These are phyloP conservation scores for Cladophialophora chaetospira DNA, from an alignment of 2,329 filamentous ascomycete species.

Conservation along the genomic window DNA sequence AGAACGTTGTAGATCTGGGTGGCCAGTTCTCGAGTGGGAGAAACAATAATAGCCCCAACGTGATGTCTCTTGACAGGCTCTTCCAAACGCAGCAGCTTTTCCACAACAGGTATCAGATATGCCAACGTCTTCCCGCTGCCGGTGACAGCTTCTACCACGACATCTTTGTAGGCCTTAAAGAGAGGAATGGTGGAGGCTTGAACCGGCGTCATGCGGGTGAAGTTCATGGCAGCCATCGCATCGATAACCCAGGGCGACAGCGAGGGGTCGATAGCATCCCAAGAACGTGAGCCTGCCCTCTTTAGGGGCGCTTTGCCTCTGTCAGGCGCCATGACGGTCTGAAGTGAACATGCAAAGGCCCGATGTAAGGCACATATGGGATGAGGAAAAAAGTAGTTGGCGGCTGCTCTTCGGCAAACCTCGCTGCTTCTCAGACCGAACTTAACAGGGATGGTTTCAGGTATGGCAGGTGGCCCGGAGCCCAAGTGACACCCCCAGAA, in stretches of 20 bases:
- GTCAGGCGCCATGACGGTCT: constrained; percentile 31
- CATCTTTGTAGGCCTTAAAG: constrained; percentile 86
- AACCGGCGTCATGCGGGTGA: constrained; percentile 87
- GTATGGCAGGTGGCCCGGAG: too few species aligned
- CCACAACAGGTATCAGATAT: constrained; percentile 80
- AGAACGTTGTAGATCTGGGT: constrained; percentile 86
- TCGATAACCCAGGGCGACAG: constrained; percentile 83
- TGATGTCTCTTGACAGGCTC: constrained; percentile 88
- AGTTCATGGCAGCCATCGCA: constrained; percentile 80
- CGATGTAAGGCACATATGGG: not conserved
- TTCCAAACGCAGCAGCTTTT: constrained; percentile 76
- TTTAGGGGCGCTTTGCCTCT: constrained; percentile 52
- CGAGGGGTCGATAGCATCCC: constrained; percentile 69
- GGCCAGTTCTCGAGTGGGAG: constrained; percentile 88
- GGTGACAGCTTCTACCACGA: constrained; percentile 90
- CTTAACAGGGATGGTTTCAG: too few species aligned
- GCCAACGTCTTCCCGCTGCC: constrained; percentile 88
- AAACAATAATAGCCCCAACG: constrained; percentile 86
- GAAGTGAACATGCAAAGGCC: not conserved
- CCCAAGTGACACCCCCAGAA: too few species aligned
- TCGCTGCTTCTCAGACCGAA: not conserved
- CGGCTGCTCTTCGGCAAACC: not conserved
- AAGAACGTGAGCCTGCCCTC: constrained; percentile 56
- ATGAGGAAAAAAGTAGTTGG: not conserved
- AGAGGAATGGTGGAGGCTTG: constrained; percentile 88